Evolutionary conservation across 331 rosid species (phyloP), one percentile per base, ranked within the genome.

Genomic region (Quercus phellos): DNA sequence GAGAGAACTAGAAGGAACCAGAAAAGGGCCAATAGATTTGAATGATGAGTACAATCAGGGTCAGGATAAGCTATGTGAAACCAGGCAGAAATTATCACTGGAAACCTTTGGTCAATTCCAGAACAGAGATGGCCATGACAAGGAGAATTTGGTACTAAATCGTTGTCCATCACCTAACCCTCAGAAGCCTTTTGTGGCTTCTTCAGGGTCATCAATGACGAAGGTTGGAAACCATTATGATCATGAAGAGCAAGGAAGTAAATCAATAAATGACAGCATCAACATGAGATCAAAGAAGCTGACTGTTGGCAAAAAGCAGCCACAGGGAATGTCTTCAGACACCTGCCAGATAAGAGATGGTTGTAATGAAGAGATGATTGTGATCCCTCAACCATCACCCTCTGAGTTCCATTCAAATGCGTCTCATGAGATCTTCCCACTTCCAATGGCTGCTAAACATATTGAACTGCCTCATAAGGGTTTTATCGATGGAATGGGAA

Each of bases 11-110:
- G 74, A 73, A 61, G 82, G 66, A 80, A 16, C 78, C 8, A 55
- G 73, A 54, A 63, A 67, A 16, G 68, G n/a, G 27, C 21, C 67
- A 11, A 70, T 77, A 58, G 55, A 73, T 66, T 4, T 27, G 17
- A 24, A 54, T 42, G 55, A 67, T 18, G 55, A 54, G 55, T 59
- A 55, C 74, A 59, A 16, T 24, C 27, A 3, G 35, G 59, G 55
- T 73, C 79, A 55, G 79, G 83, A 75, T 17, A 74, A 71, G 76
- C 51, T 61, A 26, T 27, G 76, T 32, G 69, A 67, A 76, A 55
- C 79, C 19, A 70, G 81, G 27, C 5, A 56, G 64, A 81, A 85
- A 68, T 22, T 85, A 64, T 80, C 83, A 2, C 56, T 77, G 11
- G 80, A 75, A 51, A 5, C 64, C 35, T 42, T 68, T 27, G 19